Evolutionary conservation across 352 stramenopile genomes (phyloP), one percentile per base, ranked within the genome.

Genomic region (Peronospora destructor): DNA sequence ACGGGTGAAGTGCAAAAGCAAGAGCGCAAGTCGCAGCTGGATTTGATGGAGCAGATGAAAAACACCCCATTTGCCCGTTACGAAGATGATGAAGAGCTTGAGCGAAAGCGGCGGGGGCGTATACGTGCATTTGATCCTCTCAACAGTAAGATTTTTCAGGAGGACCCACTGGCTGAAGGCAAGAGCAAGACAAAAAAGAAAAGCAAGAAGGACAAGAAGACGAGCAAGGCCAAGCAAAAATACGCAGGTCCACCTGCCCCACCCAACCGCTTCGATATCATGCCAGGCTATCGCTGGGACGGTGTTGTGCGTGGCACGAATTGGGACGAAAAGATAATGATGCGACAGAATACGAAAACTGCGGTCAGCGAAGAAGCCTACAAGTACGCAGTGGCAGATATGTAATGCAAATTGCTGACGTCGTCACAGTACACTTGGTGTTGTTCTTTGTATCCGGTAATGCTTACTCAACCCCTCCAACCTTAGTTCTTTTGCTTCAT

Each of bases 221-320:
- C 32, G 5, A 45, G n/a, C 21, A 65, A 50, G 21, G 23, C 1
- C 16, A 88, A 88, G 34, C 78, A 74, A 0, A 81, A 76, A 43
- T 92, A 92, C 47, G 50, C 73, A 0, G 81, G 81, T 3, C 81
- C 81, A 10, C 75, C 74, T n/a, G 75, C 82, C 13, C 78, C 76
- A 19, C 68, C 76, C 23, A 92, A 92, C 45, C 79, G 82, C 23
- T 95, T 97, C 59, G 75, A 80, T 36, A 97, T 98, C 44, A 47
- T 62, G 21, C 95, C 96, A 19, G 96, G 96, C 16, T 98, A 98
- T 71, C 84, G 95, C n/a, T 99, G 96, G 96, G 95, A 99, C 67
- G 96, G 95, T 25, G 84, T 98, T 39, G 95, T 98, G 57, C 81
- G 95, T 12, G 88, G 95, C 23, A 98, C 96, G 49, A 92, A 87